Base-by-base conservation (phyloP, 495 filamentous ascomycete species). In the Penicillium roqueforti region DNA sequence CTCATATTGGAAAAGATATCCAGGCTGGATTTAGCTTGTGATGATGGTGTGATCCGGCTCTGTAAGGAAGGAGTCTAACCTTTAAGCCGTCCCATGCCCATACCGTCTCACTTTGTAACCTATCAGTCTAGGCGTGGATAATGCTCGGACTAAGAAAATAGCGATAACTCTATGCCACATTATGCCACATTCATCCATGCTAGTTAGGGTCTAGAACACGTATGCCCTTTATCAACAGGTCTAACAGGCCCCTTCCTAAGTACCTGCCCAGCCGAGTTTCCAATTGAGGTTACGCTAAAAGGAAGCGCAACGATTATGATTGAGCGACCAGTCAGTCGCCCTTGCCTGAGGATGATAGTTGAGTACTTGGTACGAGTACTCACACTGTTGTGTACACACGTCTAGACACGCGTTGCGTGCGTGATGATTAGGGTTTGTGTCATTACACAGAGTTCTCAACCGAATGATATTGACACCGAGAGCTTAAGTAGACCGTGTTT, bases 251-350 rank as follows among this genome's bases (percentile, higher is more conserved):
- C n/a, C n/a, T n/a, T n/a, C 31, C 31, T 47, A 22, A 9, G 55
- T 47, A 47, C 34, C 31, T 47, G 44, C 40, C 51, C 55, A 50
- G 59, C 55, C 43, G 50, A 55, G 46, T 62, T 65, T 57, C 40
- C 55, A 65, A 61, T 59, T 34, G 43, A 46, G 59, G 56, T 59
- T 59, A 55, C 48, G 49, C 50, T 23, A 55, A 54, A 47, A 59
- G 54, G 37, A 39, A 48, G 55, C 45, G 56, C 59, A 48, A 55
- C 48, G 48, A 58, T 63, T 36, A 54, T 53, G 58, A 58, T 55
- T 60, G 60, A 63, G 61, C 61, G 58, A 58, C 49, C 38, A 14
- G n/a, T 43, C 40, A n/a, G n/a, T n/a, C 43, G 48, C 58, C 61
- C 61, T 64, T 64, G 31, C 61, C 58, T 65, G 40, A 51, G 32